Conservation (phyloP, 768 basidiomycete genomes). For the Mycena amicta region DNA sequence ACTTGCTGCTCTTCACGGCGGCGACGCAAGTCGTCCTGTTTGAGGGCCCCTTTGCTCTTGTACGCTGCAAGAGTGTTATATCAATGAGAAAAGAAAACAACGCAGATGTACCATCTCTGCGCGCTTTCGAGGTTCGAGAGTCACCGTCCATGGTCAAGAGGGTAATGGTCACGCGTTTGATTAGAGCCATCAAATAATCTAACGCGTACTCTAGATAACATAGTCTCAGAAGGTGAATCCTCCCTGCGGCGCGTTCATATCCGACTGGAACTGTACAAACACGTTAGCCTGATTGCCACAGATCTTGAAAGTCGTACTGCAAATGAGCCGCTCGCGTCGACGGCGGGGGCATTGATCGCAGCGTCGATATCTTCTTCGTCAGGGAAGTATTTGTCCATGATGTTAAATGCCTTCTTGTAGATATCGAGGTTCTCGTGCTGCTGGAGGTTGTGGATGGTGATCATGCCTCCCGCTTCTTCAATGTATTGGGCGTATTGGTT, state of each 20-base stretch:
- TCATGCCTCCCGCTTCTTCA: constrained; percentile 99
- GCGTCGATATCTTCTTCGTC: constrained; percentile 94
- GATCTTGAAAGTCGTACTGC: constrained; percentile 51
- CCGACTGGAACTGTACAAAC: constrained; percentile 73
- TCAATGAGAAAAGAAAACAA: constrained; percentile 39
- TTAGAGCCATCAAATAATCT: not conserved
- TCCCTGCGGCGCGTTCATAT: constrained; percentile 87
- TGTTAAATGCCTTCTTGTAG: constrained; percentile 99
- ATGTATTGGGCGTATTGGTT: constrained; percentile 95
- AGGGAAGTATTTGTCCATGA: constrained; percentile 98
- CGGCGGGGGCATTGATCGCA: constrained; percentile 73
- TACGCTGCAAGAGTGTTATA: constrained; percentile 56
- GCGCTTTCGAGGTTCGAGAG: constrained; percentile 73
- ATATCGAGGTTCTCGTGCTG: constrained; percentile 99
- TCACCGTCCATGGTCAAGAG: constrained; percentile 47
- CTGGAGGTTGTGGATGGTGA: constrained; percentile 97
- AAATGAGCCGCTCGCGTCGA: constrained; percentile 78
- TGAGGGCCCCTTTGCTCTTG: constrained; percentile 88
- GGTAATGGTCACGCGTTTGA: not conserved
- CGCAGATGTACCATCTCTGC: constrained; percentile 63
- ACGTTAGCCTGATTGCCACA: constrained; percentile 6
- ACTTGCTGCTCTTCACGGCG: constrained; percentile 98
- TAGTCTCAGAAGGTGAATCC: constrained; percentile 85
- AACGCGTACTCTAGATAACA: constrained; percentile 5
- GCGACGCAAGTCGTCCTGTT: constrained; percentile 91